phyloP scores from a whole-genome alignment of 331 rosid species.

The Rosa hybrid region DNA sequence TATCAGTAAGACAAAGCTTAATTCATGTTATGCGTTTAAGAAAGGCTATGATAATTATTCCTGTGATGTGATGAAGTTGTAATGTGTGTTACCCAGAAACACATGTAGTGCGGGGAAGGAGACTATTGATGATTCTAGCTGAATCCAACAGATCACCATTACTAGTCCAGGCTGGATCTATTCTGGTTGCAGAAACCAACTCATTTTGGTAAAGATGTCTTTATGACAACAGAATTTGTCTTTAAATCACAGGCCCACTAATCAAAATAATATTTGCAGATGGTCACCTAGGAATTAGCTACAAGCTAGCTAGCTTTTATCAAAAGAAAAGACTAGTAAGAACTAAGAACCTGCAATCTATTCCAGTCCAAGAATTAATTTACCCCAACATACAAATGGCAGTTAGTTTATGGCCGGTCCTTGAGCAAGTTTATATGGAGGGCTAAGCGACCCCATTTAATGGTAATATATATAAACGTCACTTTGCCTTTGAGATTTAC shows the following conservation, averaged over 20 bases:
- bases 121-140: neutral
- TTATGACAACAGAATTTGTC: neutral
- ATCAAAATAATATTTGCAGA: neutral
- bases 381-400: neutral
- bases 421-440: neutral
- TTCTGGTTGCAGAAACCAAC: slow-evolving; percentile 2
- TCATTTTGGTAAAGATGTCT: neutral
- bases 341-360: neutral
- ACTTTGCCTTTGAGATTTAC: slow-evolving; percentile 20
- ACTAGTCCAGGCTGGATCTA: neutral
- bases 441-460: neutral
- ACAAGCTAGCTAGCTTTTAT: neutral
- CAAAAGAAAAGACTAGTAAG: neutral
- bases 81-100: neutral
- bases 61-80: neutral
- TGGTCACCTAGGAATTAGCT: neutral
- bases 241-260: neutral
- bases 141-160: neutral
- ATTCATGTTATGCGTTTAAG: neutral
- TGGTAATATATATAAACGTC: neutral
- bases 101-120: neutral
- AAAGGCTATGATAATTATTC: neutral
- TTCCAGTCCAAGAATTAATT: neutral
- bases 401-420: neutral
- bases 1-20: too few relatives aligned